Conservation (phyloP, 495 filamentous ascomycete genomes). For the Cetradonia linearis region DNA sequence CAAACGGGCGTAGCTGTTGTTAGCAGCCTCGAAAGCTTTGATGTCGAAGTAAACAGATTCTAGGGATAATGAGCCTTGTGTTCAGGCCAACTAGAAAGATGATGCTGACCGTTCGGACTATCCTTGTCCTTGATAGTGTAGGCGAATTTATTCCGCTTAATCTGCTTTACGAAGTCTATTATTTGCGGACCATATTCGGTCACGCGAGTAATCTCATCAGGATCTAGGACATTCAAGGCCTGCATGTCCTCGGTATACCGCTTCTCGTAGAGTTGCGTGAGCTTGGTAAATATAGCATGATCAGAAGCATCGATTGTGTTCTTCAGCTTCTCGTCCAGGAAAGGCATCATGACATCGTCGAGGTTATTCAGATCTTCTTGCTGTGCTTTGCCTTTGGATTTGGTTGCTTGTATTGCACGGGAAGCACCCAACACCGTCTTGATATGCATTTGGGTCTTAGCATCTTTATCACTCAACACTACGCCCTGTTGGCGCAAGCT, state of each 20-base stretch:
- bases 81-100: not conserved
- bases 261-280: constrained; percentile 73
- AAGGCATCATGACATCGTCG: constrained; percentile 68
- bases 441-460: constrained; percentile 90
- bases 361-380: constrained; percentile 48
- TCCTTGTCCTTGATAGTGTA: constrained; percentile 63
- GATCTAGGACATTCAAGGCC: constrained; percentile 73
- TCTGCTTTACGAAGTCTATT: constrained; percentile 61
- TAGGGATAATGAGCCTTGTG: not conserved
- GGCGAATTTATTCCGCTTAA: constrained; percentile 76
- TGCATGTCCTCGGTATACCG: constrained; percentile 79
- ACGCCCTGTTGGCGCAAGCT: constrained; percentile 49
- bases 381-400: constrained; percentile 25
- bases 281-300: constrained; percentile 63
- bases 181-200: constrained; percentile 85
- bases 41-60: constrained; percentile 90
- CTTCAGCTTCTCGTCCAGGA: constrained; percentile 69
- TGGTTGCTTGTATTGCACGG: constrained; percentile 42
- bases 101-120: not conserved
- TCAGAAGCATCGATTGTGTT: constrained; percentile 56
- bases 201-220: constrained; percentile 74
- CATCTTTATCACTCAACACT: constrained; percentile 61
- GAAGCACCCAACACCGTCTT: constrained; percentile 59
- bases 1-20: constrained; percentile 75
- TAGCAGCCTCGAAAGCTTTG: constrained; percentile 67